Percentiles rank a stretch among this genome's conserved stretches.
Evolutionary conservation across 208 protist species (phyloP).

Genomic region (Crithidia sp.): DNA sequence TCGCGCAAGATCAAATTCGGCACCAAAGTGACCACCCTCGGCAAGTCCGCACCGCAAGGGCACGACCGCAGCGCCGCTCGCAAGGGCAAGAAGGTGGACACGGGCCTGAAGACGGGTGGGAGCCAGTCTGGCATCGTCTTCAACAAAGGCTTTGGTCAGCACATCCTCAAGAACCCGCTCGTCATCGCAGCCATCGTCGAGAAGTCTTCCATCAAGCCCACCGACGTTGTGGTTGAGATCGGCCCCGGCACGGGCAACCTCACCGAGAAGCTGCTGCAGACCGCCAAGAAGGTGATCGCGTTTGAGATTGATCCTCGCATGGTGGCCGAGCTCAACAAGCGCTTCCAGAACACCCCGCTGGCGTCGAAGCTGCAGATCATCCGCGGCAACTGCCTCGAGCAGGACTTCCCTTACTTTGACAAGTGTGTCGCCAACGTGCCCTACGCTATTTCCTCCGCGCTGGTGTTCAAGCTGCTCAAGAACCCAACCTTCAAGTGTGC

Average conservation of each 20-base stretch:
- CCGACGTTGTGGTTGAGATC: slow-evolving; percentile 99
- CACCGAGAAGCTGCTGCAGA: slow-evolving; percentile 98
- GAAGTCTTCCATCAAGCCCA: slow-evolving; percentile 96
- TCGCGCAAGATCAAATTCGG: slow-evolving; percentile 79
- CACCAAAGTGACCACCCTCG: slow-evolving; percentile 71
- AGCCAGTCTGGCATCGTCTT: slow-evolving; percentile 93
- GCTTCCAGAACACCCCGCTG: slow-evolving; percentile 94
- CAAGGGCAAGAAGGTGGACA: slow-evolving; percentile 42
- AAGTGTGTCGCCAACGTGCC: slow-evolving; percentile 99
- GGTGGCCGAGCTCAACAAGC: slow-evolving; percentile 99
- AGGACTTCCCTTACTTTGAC: slow-evolving; percentile 99
- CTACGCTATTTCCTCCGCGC: slow-evolving; percentile 99
- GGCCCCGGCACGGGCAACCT: slow-evolving; percentile 99
- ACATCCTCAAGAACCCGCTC: slow-evolving; percentile 99
- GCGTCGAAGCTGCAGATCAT: slow-evolving; percentile 97
- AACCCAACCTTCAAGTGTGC: slow-evolving; percentile 95
- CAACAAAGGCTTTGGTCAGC: slow-evolving; percentile 98
- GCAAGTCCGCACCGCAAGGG: slow-evolving; percentile 59
- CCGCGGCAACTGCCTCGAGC: slow-evolving; percentile 98
- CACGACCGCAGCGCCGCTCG: slow-evolving; percentile 28
- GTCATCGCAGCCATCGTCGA: slow-evolving; percentile 98
- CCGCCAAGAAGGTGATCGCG: slow-evolving; percentile 98
- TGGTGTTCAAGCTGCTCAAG: slow-evolving; percentile 99
- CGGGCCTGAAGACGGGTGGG: slow-evolving; percentile 71
- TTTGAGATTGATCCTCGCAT: slow-evolving; percentile 99